A percentile compares a stretch with the other conserved stretches of the same genome.
Conservation (phyloP, 2,329 filamentous ascomycete species). For the Aspergillus luchuensis region DNA sequence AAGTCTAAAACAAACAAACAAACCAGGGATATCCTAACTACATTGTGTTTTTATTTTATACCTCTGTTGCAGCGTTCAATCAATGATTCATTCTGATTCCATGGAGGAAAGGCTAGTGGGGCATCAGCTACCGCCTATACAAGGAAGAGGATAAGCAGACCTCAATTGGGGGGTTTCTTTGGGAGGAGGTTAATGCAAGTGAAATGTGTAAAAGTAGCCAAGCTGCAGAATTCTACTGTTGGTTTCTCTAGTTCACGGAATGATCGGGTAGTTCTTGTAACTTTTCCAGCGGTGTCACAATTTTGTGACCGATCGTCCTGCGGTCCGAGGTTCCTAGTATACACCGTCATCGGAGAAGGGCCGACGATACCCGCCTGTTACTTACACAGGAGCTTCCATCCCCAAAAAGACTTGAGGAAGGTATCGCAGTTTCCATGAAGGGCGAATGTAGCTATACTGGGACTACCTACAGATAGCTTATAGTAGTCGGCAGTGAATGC, state of each 20-base stretch:
- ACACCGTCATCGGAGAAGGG: neutral
- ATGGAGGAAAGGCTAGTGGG: neutral
- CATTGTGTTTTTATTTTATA: slow-evolving; percentile 9
- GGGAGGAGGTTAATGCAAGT: neutral
- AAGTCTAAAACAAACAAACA: neutral
- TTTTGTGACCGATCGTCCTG: neutral
- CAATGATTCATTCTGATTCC: slow-evolving; percentile 7
- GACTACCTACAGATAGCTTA: neutral
- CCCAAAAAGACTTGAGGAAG: too few relatives aligned
- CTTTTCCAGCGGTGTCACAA: neutral
- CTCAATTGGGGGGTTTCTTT: neutral
- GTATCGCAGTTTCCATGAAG: too few relatives aligned
- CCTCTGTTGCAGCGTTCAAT: slow-evolving; percentile 16
- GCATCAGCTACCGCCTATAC: neutral
- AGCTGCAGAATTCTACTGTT: neutral
- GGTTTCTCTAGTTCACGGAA: neutral
- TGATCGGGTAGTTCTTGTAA: neutral
- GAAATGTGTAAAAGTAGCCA: slow-evolving; percentile 8
- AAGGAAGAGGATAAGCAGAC: neutral
- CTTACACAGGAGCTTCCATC: too few relatives aligned
- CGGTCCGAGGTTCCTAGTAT: neutral
- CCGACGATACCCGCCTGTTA: neutral
- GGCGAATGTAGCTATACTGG: too few relatives aligned
- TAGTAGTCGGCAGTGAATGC: neutral
- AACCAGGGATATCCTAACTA: neutral